These are phyloP conservation scores for Rhododendron williamsianum DNA, from an alignment of 148 eudicot species.

Conservation along the genomic window DNA sequence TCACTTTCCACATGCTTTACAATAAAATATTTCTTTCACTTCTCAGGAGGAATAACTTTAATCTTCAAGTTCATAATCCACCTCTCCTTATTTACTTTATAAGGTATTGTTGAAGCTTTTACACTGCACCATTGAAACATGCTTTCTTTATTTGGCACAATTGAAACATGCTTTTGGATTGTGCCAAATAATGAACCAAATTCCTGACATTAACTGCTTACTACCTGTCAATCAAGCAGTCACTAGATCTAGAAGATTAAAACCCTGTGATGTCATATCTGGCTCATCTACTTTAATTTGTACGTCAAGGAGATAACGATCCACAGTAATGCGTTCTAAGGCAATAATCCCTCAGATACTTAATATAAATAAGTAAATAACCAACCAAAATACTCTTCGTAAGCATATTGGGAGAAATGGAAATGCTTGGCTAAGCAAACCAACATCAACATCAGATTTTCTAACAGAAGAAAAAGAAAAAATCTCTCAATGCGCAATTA, in stretches of 20 bases:
- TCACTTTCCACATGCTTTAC: constrained; percentile 1
- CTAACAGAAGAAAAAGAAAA: background rate
- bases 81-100: background rate
- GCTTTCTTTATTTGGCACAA: background rate
- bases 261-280: background rate
- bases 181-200: background rate
- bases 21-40: background rate
- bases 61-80: background rate
- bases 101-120: background rate
- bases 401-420: background rate
- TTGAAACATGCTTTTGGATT: background rate
- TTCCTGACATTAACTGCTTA: background rate
- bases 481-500: background rate
- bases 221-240: background rate
- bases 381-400: background rate
- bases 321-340: background rate
- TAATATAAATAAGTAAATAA: background rate
- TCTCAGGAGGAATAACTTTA: background rate
- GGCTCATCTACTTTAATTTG: background rate
- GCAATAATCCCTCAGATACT: background rate
- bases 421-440: background rate
- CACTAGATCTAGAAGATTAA: background rate
- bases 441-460: background rate
- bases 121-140: background rate
- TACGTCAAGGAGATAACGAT: background rate